These are phyloP conservation scores for Leccinum insigne DNA, from an alignment of 1,284 basidiomycete genomes.

Conservation along the genomic window DNA sequence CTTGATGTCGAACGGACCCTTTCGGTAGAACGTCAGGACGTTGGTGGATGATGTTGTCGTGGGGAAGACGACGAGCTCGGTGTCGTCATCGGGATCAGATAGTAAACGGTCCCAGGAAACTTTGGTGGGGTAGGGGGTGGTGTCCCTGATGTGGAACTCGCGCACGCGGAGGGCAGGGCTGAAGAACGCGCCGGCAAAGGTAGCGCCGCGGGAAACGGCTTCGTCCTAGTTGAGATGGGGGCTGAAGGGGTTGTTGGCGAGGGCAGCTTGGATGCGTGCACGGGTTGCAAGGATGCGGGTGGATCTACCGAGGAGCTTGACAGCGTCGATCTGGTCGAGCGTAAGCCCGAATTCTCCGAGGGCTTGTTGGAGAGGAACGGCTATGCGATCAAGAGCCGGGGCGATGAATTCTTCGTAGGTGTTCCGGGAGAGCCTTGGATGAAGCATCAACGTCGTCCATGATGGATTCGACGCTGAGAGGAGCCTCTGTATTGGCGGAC, in stretches of 20 bases:
- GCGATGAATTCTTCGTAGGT: too few species aligned
- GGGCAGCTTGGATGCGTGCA: too few species aligned
- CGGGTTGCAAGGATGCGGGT: too few species aligned
- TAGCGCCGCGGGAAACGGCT: constrained; percentile 91
- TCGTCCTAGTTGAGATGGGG: constrained; percentile 84
- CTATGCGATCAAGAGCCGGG: too few species aligned
- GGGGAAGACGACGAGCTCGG: constrained; percentile 86
- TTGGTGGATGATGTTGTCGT: constrained; percentile 88
- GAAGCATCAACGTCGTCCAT: too few species aligned
- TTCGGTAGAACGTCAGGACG: constrained; percentile 92
- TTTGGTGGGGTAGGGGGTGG: constrained; percentile 84
- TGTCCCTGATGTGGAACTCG: constrained; percentile 87
- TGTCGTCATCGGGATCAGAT: constrained; percentile 84
- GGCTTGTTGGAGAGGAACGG: too few species aligned
- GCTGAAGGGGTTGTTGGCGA: too few species aligned
- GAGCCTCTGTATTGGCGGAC: background rate
- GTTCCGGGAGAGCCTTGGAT: too few species aligned
- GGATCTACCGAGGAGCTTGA: too few species aligned
- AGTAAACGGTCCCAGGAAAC: constrained; percentile 79
- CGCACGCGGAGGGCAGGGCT: constrained; percentile 58
- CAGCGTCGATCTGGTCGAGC: too few species aligned
- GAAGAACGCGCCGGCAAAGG: background rate
- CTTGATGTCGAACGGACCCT: constrained; percentile 84
- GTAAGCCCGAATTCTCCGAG: too few species aligned
- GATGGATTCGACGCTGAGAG: too few species aligned